These are phyloP conservation scores for Daldinia concentrica DNA, from an alignment of 495 filamentous ascomycete species.

Conservation along the genomic window DNA sequence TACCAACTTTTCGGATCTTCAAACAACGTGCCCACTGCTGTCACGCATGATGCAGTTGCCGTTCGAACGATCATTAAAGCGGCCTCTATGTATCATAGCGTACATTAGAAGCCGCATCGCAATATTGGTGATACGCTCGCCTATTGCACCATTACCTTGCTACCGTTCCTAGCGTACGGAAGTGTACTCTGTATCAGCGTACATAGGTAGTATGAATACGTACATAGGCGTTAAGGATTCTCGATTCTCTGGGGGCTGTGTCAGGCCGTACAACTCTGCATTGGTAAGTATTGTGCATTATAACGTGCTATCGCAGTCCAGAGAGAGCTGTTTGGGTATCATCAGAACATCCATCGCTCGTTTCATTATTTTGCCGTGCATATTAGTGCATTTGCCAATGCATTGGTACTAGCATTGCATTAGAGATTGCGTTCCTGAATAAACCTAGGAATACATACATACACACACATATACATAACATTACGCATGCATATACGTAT, in stretches of 20 bases:
- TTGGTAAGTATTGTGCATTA: constrained; percentile 17
- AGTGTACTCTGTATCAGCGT: not conserved
- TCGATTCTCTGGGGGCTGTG: constrained; percentile 30
- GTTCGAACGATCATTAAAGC: not conserved
- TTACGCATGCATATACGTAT: too few species aligned
- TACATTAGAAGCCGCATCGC: constrained; percentile 3
- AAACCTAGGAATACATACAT: not conserved
- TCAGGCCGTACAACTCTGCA: constrained; percentile 21
- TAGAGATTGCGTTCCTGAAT: constrained; percentile 10
- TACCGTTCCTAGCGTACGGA: constrained; percentile 4
- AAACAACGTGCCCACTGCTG: constrained; percentile 3
- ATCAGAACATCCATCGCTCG: constrained; percentile 39
- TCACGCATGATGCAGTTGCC: constrained; percentile 13
- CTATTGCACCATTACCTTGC: constrained; percentile 10
- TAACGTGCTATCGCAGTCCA: not conserved
- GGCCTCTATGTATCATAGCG: constrained; percentile 10
- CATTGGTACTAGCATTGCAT: constrained; percentile 35
- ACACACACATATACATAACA: too few species aligned
- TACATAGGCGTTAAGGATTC: constrained; percentile 17
- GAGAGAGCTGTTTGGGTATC: constrained; percentile 20
- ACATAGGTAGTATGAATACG: not conserved
- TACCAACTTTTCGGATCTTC: constrained; percentile 5
- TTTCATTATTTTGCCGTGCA: constrained; percentile 45
- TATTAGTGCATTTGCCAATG: constrained; percentile 32
- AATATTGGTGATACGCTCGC: constrained; percentile 26